Evolutionary conservation across 1,284 basidiomycete genomes (phyloP), one percentile per base, ranked within the genome.

Genomic region (Rhizoctonia solani): DNA sequence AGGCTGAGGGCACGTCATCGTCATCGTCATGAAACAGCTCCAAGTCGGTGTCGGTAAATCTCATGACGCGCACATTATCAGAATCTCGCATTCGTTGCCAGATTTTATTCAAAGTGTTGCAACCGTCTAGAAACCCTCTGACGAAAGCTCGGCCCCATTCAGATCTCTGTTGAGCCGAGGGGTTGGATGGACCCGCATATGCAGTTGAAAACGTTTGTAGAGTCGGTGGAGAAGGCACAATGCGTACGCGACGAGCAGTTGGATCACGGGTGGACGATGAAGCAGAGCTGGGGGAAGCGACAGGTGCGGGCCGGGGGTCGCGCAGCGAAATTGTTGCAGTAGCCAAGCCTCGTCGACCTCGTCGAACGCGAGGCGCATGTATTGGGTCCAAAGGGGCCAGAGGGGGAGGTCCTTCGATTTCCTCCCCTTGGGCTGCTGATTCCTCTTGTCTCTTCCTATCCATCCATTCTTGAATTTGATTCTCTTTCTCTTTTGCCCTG

Each of bases 321-420:
- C 85, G 80, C 34, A 87, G 71, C 1, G 85, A 85, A 70, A 87
- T 81, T 0, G 84, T 82, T 19, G 86, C 80, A 5, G 80, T 81
- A 1, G 85, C 82, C 13, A 87, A 68, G 9, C 85, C 85, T 54
- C 78, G 80, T 49, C 85, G 77, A 14, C 85, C 83, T 34, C 75
- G 75, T 70, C 77, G 41, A 11, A 30, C 27, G 77, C 72, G 56
- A 61, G 56, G 23, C 4, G 8, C 44, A 9, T 37, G 54, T 8
- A 23, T 23, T 27, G 30, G 23, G 27, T 29, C 21, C 4, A 13
- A 8, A 16, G 37, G 37, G 9, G 37, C 37, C 16, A 16, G 37
- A 19, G 30, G 56, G 5, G 53, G 41, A 14, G 54, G 55, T 4
- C 47, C 47, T 21, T 32, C 29, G 4, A 54, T 53, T 25, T 63